Conservation (phyloP, 371 early-diverging fungal species). For the Catenaria anguillulae region DNA sequence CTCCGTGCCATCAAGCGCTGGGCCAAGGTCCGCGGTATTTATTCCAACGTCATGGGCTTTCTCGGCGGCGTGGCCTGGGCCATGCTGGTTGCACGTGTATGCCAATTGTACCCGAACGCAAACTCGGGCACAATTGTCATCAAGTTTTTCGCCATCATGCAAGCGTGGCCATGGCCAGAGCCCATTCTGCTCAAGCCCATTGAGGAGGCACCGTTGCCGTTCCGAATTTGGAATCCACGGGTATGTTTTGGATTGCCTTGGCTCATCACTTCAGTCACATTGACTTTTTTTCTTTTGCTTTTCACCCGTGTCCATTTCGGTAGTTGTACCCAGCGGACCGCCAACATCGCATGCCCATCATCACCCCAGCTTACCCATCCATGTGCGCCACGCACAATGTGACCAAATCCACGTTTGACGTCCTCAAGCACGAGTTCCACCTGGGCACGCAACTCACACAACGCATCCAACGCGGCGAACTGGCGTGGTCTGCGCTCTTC, state of each 20-base stretch:
- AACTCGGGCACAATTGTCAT: slow-evolving; percentile 71
- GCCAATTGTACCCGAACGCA: slow-evolving; percentile 96
- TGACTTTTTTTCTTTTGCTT: no score
- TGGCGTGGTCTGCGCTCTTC: slow-evolving; percentile 62
- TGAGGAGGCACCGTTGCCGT: slow-evolving; percentile 71
- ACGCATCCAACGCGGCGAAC: slow-evolving; percentile 48
- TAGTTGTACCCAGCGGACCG: slow-evolving; percentile 72
- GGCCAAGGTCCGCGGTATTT: slow-evolving; percentile 92
- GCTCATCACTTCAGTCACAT: no score
- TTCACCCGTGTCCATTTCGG: no score
- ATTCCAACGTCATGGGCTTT: slow-evolving; percentile 97
- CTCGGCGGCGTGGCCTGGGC: slow-evolving; percentile 99
- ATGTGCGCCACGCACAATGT: slow-evolving; percentile 99
- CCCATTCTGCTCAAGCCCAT: slow-evolving; percentile 89
- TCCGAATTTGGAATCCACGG: slow-evolving; percentile 97
- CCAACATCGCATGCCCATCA: slow-evolving; percentile 96
- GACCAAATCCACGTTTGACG: slow-evolving; percentile 66
- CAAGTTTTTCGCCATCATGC: slow-evolving; percentile 83
- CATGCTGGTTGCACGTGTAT: slow-evolving; percentile 91
- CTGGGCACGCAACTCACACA: slow-evolving; percentile 51
- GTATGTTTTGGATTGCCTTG: no score
- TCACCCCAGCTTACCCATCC: slow-evolving; percentile 99
- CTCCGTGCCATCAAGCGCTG: slow-evolving; percentile 95
- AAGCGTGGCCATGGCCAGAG: slow-evolving; percentile 95
- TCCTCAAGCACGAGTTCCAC: slow-evolving; percentile 78